phyloP scores from a whole-genome alignment of 139 green algal genomes.

The Pleodorina starrii region DNA sequence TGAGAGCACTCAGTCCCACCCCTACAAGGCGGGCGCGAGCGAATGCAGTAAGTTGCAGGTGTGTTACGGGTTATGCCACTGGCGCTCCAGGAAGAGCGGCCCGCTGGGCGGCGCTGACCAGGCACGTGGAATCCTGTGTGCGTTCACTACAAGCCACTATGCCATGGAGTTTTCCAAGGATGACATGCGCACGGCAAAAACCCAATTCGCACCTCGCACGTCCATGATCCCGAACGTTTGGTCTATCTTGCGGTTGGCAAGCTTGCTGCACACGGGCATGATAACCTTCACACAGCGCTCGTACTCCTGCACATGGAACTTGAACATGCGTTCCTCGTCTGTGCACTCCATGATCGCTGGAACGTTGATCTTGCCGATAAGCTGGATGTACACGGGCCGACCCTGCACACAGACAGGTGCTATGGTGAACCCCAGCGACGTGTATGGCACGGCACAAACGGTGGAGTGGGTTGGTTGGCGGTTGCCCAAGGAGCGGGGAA shows the following conservation, averaged over 20 bases:
- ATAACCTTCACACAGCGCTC: constrained; percentile 91
- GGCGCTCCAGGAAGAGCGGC: too few relatives aligned
- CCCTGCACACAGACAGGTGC: constrained; percentile 80
- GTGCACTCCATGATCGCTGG: constrained; percentile 82
- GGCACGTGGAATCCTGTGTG: too few relatives aligned
- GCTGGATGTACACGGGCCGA: constrained; percentile 91
- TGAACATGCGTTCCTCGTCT: constrained; percentile 90
- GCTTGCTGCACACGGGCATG: constrained; percentile 83
- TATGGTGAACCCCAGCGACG: too few relatives aligned
- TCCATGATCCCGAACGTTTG: constrained; percentile 94
- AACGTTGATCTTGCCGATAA: constrained; percentile 88
- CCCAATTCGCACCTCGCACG: constrained; percentile 80
- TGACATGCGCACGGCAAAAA: too few relatives aligned
- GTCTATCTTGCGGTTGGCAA: constrained; percentile 80
- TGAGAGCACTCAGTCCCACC: constrained; percentile 80
- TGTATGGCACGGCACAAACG: too few relatives aligned
- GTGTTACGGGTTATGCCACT: too few relatives aligned
- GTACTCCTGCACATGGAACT: constrained; percentile 87
- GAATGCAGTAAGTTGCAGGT: too few relatives aligned
- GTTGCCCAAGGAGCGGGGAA: too few relatives aligned
- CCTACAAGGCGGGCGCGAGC: constrained; percentile 65
- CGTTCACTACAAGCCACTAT: too few relatives aligned
- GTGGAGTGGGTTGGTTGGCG: too few relatives aligned
- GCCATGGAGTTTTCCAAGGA: too few relatives aligned
- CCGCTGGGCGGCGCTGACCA: too few relatives aligned